Percentiles rank a stretch among this genome's conserved stretches.
These are phyloP conservation scores for Pseudoturritis turrita DNA, from an alignment of 345 rosid genomes.

Conservation along the genomic window DNA sequence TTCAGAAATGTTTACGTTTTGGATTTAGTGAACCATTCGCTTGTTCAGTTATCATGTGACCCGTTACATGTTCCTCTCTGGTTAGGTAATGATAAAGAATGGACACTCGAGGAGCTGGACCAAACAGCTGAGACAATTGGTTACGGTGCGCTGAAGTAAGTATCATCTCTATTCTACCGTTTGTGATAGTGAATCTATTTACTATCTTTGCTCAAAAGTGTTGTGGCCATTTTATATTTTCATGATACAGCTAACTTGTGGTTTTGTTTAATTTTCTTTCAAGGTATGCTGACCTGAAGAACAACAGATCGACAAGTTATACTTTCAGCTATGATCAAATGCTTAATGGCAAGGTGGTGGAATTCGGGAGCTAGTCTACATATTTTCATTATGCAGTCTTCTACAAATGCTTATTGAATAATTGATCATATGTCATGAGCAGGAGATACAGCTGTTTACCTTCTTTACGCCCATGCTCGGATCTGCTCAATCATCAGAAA, in stretches of 20 bases:
- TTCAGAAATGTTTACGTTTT: not conserved
- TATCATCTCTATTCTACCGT: not conserved
- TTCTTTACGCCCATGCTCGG: constrained; percentile 84
- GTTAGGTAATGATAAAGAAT: constrained; percentile 61
- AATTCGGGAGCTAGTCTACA: not conserved
- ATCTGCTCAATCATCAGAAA: constrained; percentile 83
- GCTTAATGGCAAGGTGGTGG: constrained; percentile 71
- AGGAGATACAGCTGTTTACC: constrained; percentile 90
- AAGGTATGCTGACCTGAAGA: constrained; percentile 84
- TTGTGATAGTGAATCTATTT: not conserved
- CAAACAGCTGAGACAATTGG: constrained; percentile 82
- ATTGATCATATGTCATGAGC: constrained; percentile 8
- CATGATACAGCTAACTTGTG: not conserved
- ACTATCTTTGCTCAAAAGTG: not conserved
- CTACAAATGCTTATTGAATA: not conserved
- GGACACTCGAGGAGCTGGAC: constrained; percentile 73
- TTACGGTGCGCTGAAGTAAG: constrained; percentile 90
- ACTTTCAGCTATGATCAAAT: constrained; percentile 66
- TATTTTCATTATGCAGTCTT: not conserved
- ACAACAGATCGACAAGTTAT: constrained; percentile 60
- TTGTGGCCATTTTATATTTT: not conserved
- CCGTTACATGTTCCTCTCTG: not conserved
- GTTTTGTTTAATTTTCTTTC: not conserved
- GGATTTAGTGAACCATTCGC: constrained; percentile 4
- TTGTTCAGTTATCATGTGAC: not conserved